Evolutionary conservation across 2,329 filamentous ascomycete genomes (phyloP).

Genomic region (Botrytis tulipae): DNA sequence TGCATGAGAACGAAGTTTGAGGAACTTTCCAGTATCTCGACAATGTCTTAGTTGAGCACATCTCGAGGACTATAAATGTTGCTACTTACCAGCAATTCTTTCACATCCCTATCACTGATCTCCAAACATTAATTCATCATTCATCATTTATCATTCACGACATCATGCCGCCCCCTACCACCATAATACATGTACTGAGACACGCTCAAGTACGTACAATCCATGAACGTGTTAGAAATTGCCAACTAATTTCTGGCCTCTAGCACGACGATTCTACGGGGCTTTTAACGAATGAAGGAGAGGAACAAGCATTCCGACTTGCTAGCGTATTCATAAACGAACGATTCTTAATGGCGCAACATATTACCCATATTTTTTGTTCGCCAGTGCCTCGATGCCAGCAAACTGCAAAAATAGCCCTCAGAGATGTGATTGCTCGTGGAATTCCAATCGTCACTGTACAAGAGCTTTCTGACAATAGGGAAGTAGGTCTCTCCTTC

Average conservation of each 20-base stretch:
- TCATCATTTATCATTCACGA: background rate
- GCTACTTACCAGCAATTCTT: background rate
- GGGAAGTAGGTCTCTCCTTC: background rate
- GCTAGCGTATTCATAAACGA: background rate
- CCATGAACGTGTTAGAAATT: background rate
- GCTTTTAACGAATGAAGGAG: background rate
- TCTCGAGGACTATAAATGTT: background rate
- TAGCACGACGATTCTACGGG: background rate
- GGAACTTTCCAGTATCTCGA: background rate
- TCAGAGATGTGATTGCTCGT: background rate
- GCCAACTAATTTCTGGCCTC: background rate
- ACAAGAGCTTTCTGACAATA: background rate
- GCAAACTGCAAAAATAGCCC: background rate
- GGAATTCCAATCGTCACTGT: background rate
- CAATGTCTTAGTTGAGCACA: background rate
- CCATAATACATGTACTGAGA: conserved; percentile 2
- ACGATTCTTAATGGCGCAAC: background rate
- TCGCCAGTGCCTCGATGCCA: background rate
- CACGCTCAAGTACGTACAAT: background rate
- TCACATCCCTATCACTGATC: background rate
- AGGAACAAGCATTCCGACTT: background rate
- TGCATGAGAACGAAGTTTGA: background rate
- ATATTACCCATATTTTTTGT: background rate
- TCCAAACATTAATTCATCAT: no score
- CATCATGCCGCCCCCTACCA: background rate